Evolutionary conservation across 2,329 filamentous ascomycete species (phyloP).

Genomic region (Epichloe festucae): DNA sequence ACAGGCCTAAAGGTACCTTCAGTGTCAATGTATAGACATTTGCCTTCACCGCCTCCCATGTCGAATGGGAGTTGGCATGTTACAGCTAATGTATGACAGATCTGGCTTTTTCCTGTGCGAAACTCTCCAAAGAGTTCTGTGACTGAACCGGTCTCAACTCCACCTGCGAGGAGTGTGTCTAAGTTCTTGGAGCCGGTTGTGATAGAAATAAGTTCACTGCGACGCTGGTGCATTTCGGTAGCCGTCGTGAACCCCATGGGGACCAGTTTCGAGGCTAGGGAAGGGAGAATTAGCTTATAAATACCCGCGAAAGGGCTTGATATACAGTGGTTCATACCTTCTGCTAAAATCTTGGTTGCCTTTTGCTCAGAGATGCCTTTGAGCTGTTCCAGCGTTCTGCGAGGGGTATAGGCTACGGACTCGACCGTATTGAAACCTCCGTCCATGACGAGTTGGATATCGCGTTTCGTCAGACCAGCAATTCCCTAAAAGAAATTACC

Average conservation of each 20-base stretch:
- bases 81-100: constrained; percentile 96
- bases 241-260: constrained; percentile 99
- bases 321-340: constrained; percentile 45
- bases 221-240: constrained; percentile 94
- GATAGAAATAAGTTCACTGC: constrained; percentile 94
- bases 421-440: constrained; percentile 94
- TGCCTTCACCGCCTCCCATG: constrained; percentile 96
- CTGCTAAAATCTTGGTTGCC: constrained; percentile 76
- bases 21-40: constrained; percentile 96
- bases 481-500: constrained; percentile 48
- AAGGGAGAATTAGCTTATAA: constrained; percentile 6
- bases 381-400: constrained; percentile 76
- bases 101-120: constrained; percentile 93
- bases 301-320: background rate
- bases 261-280: constrained; percentile 76
- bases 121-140: constrained; percentile 98
- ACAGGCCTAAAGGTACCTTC: constrained; percentile 95
- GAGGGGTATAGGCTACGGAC: constrained; percentile 83
- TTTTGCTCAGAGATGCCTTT: constrained; percentile 98
- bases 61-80: constrained; percentile 97
- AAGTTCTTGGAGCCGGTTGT: constrained; percentile 96
- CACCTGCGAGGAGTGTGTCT: constrained; percentile 86
- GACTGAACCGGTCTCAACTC: constrained; percentile 92
- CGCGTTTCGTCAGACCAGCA: constrained; percentile 80
- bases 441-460: constrained; percentile 86